Conservation (phyloP, 495 filamentous ascomycete genomes). For the Xylaria acuta region DNA sequence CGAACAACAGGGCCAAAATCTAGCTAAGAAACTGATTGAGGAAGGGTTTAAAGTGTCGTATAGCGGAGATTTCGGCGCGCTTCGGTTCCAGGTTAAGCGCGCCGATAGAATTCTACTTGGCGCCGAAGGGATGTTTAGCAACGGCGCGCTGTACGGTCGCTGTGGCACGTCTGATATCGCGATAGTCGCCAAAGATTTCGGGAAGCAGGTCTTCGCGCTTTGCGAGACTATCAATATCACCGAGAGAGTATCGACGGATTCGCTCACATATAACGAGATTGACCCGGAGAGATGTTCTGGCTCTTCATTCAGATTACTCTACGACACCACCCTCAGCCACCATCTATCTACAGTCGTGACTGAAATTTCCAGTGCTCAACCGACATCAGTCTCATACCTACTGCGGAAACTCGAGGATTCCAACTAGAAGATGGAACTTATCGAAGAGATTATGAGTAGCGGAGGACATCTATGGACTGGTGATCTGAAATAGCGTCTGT, state of each 20-base stretch:
- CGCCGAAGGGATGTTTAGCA: constrained; percentile 88
- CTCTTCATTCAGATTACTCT: constrained; percentile 83
- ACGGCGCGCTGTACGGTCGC: constrained; percentile 84
- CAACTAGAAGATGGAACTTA: constrained; percentile 39
- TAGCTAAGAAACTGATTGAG: constrained; percentile 70
- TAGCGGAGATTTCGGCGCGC: constrained; percentile 71
- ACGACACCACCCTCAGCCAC: constrained; percentile 91
- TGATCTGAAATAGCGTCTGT: constrained; percentile 23
- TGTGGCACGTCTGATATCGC: constrained; percentile 88
- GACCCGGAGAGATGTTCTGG: constrained; percentile 59
- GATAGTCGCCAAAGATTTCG: constrained; percentile 77
- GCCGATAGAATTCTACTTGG: constrained; percentile 85
- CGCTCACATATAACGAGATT: constrained; percentile 92
- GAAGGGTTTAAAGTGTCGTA: constrained; percentile 81
- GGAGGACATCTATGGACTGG: constrained; percentile 10
- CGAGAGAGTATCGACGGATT: constrained; percentile 86
- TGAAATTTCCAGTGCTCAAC: constrained; percentile 86
- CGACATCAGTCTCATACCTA: constrained; percentile 74
- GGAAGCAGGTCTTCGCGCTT: constrained; percentile 84
- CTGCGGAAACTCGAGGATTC: constrained; percentile 58
- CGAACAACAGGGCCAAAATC: constrained; percentile 73
- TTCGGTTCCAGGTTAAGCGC: constrained; percentile 72
- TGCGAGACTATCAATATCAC: constrained; percentile 97
- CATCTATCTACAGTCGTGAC: constrained; percentile 89
- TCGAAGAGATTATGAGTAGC: constrained; percentile 12